Evolutionary conservation across 2,329 filamentous ascomycete genomes (phyloP).

Genomic region (Ramularia endophylla): DNA sequence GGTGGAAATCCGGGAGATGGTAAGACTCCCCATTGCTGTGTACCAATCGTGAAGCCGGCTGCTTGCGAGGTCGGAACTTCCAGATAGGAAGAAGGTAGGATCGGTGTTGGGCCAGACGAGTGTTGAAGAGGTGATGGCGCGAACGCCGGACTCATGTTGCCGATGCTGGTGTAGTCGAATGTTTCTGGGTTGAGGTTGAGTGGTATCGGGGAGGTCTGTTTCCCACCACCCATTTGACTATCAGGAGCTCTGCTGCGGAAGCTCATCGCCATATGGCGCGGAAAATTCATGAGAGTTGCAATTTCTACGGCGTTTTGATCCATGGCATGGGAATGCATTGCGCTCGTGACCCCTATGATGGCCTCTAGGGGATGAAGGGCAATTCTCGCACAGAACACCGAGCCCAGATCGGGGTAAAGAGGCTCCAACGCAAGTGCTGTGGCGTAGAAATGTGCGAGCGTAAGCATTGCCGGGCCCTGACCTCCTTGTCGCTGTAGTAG

Average conservation of each 20-base stretch:
- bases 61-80: constrained; percentile 35
- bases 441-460: constrained; percentile 88
- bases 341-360: constrained; percentile 69
- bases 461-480: constrained; percentile 71
- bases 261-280: constrained; percentile 36
- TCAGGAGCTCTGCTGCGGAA: constrained; percentile 34
- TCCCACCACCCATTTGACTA: constrained; percentile 6
- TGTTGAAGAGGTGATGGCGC: constrained; percentile 42
- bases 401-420: constrained; percentile 84
- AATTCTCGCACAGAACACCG: constrained; percentile 66
- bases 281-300: constrained; percentile 42
- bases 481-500: constrained; percentile 71
- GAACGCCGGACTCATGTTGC: constrained; percentile 46
- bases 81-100: constrained; percentile 31
- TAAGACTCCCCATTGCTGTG: constrained; percentile 28
- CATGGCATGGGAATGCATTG: constrained; percentile 49
- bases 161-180: constrained; percentile 30
- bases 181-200: constrained; percentile 16
- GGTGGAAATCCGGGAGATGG: constrained; percentile 31
- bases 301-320: constrained; percentile 39
- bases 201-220: constrained; percentile 14
- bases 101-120: constrained; percentile 26
- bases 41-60: constrained; percentile 27
- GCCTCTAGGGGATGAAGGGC: constrained; percentile 78
- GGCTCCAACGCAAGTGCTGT: constrained; percentile 82